A percentile compares a stretch with the other conserved stretches of the same genome.
These are phyloP conservation scores for Brassica carinata DNA, from an alignment of 345 rosid genomes.

Conservation along the genomic window DNA sequence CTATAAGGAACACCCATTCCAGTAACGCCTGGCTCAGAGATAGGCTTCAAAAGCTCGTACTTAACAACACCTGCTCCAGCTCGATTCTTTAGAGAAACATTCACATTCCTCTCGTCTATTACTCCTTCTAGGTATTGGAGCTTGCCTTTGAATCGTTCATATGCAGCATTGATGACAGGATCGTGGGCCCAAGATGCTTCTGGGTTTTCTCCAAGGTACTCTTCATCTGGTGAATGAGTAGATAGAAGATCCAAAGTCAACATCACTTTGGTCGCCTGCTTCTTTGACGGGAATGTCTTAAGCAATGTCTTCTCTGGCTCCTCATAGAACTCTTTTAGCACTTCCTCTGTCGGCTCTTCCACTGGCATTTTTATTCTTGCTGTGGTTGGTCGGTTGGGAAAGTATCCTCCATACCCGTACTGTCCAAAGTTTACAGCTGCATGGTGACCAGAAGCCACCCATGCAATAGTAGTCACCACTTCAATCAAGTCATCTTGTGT, in stretches of 20 bases:
- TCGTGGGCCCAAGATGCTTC: constrained; percentile 35
- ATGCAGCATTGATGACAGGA: constrained; percentile 31
- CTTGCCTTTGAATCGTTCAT: constrained; percentile 32
- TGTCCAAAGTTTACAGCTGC: constrained; percentile 25
- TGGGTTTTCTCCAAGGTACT: constrained; percentile 29
- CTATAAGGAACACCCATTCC: constrained; percentile 26
- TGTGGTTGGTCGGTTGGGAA: constrained; percentile 44
- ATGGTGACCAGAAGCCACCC: constrained; percentile 27
- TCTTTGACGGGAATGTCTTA: constrained; percentile 36
- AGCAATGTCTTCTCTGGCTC: constrained; percentile 31
- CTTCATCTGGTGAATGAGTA: constrained; percentile 42
- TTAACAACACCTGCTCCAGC: constrained; percentile 43
- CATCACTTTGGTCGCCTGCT: constrained; percentile 41
- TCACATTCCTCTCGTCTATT: constrained; percentile 3
- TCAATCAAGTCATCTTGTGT: constrained; percentile 36
- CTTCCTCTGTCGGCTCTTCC: background rate
- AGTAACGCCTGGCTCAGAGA: background rate
- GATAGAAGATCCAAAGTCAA: constrained; percentile 40
- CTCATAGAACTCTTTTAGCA: constrained; percentile 8
- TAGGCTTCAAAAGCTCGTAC: background rate
- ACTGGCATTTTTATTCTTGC: constrained; percentile 34
- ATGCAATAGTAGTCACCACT: constrained; percentile 34
- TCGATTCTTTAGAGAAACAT: constrained; percentile 35
- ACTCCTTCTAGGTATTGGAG: constrained; percentile 1
- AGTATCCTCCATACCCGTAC: constrained; percentile 40